Evolutionary conservation across 306 rosid species (phyloP).

Genomic region (Castanea mollissima): DNA sequence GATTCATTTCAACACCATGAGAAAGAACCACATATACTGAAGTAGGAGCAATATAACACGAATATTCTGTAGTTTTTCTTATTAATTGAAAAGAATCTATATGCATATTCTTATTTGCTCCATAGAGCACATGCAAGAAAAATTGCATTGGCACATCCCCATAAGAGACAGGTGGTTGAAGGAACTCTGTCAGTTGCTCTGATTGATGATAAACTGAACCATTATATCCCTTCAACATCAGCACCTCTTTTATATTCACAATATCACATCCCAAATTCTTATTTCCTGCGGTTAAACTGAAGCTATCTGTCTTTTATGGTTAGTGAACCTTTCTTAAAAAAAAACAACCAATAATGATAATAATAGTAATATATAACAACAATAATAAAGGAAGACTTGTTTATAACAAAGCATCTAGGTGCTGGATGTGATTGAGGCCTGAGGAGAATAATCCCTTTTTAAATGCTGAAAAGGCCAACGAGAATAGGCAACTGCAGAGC

Average conservation of each 20-base stretch:
- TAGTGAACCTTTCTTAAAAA: neutral
- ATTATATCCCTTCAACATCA: neutral
- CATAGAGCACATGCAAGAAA: slow-evolving; percentile 16
- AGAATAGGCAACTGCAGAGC: too few species aligned
- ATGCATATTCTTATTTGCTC: neutral
- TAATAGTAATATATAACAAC: neutral
- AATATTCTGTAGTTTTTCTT: neutral
- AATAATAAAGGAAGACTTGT: too few species aligned
- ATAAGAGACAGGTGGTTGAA: slow-evolving; percentile 1
- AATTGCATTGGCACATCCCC: neutral
- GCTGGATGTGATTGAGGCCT: too few species aligned
- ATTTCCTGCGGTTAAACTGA: neutral
- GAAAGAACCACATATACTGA: neutral
- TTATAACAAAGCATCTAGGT: too few species aligned
- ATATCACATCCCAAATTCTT: neutral
- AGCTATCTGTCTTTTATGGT: neutral
- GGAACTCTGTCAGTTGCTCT: neutral
- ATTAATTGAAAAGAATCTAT: too few species aligned
- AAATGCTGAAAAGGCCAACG: too few species aligned
- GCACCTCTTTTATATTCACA: neutral
- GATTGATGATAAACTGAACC: neutral
- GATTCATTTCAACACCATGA: neutral
- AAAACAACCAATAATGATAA: neutral
- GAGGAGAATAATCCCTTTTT: too few species aligned
- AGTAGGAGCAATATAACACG: neutral